These are phyloP conservation scores for Sporothrix sp. DNA, from an alignment of 2,329 filamentous ascomycete species.

Conservation along the genomic window DNA sequence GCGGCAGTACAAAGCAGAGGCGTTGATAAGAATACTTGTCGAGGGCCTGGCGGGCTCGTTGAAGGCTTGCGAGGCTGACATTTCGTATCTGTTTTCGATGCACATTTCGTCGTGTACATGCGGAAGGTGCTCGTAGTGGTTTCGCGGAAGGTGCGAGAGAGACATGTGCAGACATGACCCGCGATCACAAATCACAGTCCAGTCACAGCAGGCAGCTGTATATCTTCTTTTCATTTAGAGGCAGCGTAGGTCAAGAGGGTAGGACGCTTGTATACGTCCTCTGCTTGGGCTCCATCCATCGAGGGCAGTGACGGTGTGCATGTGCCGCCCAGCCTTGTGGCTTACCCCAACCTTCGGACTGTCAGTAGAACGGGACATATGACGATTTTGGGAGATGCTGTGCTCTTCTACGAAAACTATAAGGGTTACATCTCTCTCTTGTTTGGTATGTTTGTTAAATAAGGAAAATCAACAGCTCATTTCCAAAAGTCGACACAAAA, in stretches of 20 bases:
- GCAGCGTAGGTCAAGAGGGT: not conserved
- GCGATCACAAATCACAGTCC: not conserved
- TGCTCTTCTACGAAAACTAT: too few species aligned
- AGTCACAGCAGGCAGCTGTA: not conserved
- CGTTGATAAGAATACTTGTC: not conserved
- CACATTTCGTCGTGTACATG: too few species aligned
- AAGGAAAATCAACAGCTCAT: too few species aligned
- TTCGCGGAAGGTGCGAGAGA: too few species aligned
- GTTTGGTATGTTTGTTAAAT: too few species aligned
- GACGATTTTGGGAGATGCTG: too few species aligned
- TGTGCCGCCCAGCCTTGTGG: slow-evolving; percentile 3
- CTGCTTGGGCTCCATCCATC: not conserved
- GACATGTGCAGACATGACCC: not conserved
- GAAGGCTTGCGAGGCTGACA: not conserved
- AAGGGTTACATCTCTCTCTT: too few species aligned
- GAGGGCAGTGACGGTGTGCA: not conserved
- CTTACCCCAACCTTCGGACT: too few species aligned
- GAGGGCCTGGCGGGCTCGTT: not conserved
- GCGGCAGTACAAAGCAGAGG: not conserved
- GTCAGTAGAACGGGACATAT: too few species aligned
- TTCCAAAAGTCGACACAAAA: too few species aligned
- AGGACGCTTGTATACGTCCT: not conserved
- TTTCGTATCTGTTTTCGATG: too few species aligned
- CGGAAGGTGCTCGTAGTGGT: too few species aligned
- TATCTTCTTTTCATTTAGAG: not conserved